Conservation (phyloP, 805 yeast genomes). For the Kodamaea lidongshanica region DNA sequence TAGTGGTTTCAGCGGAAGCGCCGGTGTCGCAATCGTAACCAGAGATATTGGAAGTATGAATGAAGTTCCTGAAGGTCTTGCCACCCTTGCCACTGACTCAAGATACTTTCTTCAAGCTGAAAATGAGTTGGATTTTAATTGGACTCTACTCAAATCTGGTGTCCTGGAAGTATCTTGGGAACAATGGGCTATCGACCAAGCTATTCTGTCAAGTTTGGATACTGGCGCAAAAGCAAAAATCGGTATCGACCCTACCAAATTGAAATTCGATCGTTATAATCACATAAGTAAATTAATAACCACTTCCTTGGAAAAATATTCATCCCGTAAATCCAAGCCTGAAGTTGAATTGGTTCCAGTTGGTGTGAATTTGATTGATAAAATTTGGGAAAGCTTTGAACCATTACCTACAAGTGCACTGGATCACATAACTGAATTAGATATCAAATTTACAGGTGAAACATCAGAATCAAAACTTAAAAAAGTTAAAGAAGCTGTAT, state of each 20-base stretch:
- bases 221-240: slow-evolving; percentile 33
- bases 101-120: slow-evolving; percentile 55
- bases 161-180: slow-evolving; percentile 51
- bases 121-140: slow-evolving; percentile 54
- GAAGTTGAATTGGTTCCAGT: slow-evolving; percentile 40
- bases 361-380: slow-evolving; percentile 64
- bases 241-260: slow-evolving; percentile 47
- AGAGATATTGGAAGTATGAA: slow-evolving; percentile 48
- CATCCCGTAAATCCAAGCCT: slow-evolving; percentile 18
- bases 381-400: slow-evolving; percentile 67
- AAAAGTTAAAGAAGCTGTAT: slow-evolving; percentile 27
- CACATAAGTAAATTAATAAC: slow-evolving; percentile 27
- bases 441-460: slow-evolving; percentile 59
- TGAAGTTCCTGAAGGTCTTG: slow-evolving; percentile 47
- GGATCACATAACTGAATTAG: slow-evolving; percentile 46
- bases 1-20: slow-evolving; percentile 55
- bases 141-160: slow-evolving; percentile 51
- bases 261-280: slow-evolving; percentile 32
- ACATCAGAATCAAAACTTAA: slow-evolving; percentile 50
- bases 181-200: slow-evolving; percentile 50
- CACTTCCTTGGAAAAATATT: slow-evolving; percentile 15
- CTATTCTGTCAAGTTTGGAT: slow-evolving; percentile 44
- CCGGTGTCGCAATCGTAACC: slow-evolving; percentile 55
- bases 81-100: slow-evolving; percentile 55
- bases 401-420: slow-evolving; percentile 50